Evolutionary conservation across 768 basidiomycete species (phyloP).

Genomic region (Lactarius tabidus): DNA sequence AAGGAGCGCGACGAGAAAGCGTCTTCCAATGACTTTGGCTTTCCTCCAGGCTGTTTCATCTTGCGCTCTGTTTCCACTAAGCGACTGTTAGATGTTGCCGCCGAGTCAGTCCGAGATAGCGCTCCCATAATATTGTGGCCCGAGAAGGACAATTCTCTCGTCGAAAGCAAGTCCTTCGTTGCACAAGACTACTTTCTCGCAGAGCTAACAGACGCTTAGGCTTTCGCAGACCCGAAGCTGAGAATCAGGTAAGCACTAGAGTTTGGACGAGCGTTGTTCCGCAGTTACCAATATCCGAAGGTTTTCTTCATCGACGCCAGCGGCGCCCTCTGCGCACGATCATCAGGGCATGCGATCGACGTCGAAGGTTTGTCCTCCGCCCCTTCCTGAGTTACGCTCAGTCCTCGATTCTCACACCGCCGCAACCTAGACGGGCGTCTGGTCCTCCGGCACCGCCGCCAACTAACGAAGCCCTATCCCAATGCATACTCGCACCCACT

Average conservation of each 20-base stretch:
- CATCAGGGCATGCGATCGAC: conserved; percentile 79
- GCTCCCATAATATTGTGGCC: conserved; percentile 62
- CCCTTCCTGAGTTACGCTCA: neutral
- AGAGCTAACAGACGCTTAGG: conserved; percentile 36
- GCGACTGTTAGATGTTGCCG: conserved; percentile 55
- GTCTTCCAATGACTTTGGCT: conserved; percentile 28
- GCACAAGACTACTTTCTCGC: neutral
- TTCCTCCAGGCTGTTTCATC: conserved; percentile 55
- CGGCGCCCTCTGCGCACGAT: conserved; percentile 72
- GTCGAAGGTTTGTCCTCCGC: conserved; percentile 52
- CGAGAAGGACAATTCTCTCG: conserved; percentile 70
- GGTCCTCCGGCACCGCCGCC: conserved; percentile 73
- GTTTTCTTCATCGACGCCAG: conserved; percentile 81
- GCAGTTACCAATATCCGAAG: conserved; percentile 33
- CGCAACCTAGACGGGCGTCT: conserved; percentile 51
- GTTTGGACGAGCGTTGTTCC: neutral
- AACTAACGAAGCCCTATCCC: conserved; percentile 71
- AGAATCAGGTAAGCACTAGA: conserved; percentile 60
- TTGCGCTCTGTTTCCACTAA: conserved; percentile 51
- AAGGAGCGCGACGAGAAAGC: conserved; percentile 12
- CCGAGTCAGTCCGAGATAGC: conserved; percentile 54
- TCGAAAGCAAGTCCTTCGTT: conserved; percentile 52
- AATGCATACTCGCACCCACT: conserved; percentile 74
- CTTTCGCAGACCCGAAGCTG: conserved; percentile 60
- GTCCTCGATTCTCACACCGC: conserved; percentile 3